Evolutionary conservation across 2,329 filamentous ascomycete genomes (phyloP), one percentile per base, ranked within the genome.

Genomic region (Neonectria faginata): DNA sequence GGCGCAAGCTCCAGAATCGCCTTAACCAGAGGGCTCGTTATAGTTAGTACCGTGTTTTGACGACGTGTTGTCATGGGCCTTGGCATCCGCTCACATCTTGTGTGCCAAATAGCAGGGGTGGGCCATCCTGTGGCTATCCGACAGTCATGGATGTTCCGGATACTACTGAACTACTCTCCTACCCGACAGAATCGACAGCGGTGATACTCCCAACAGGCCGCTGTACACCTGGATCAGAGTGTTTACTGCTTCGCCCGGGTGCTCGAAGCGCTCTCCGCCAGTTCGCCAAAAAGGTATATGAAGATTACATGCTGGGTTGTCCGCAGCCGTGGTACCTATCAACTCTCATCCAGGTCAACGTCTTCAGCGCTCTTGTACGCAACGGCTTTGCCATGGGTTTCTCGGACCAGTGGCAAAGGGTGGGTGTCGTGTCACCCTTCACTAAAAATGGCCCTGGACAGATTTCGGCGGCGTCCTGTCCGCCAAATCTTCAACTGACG

Each of bases 341-440:
- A 42, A 58, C 44, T 4, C 33, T 58, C 4, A 36, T 58, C 20
- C 56, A 58, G 7, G 31, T 51, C 12, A 58, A 58, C 33, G 44
- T 58, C 44, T 27, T 58, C 14, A 51, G 51, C 20, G 45, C 44
- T n/a, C 56, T 58, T 18, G 33, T 22, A 7, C 56, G 33, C 10
- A 58, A 58, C 33, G 31, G 27, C 6, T 33, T 39, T 14, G 16
- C 33, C 10, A 45, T 58, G 12, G 56, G 56, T 7, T 39, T 58
- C 18, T 22, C 29, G 2, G 20, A 27, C 14, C 7, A 27, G 10
- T 58, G 42, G 42, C 45, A 39, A 42, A 14, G 20, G 5, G 36
- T 6, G 18, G 33, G 6, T 11, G 18, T 8, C 20, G 14, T 25
- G 22, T 58, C 56, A 2, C 56, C 56, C 14, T 58, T 58, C 33